Base-by-base conservation (phyloP, 1,284 basidiomycete species). In the Ustilago xerochloae region DNA sequence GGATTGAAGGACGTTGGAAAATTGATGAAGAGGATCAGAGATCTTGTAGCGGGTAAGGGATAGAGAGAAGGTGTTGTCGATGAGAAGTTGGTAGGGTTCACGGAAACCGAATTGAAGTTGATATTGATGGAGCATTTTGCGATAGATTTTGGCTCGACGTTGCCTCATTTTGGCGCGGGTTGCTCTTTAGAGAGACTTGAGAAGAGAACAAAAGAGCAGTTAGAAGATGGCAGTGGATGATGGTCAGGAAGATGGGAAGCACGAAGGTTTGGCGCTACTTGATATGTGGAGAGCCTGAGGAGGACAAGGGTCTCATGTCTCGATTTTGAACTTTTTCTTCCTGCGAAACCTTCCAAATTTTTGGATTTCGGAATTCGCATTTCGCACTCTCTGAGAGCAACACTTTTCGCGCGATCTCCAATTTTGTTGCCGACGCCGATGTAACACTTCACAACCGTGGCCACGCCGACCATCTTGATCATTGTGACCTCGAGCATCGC, bases 51-150 rank as follows among this genome's bases (percentile, higher is more conserved):
- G 73, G 12, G 73, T 52, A 6, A 84, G 68, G 12, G 78, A 61
- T 24, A 75, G 68, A 22, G 75, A 65, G 43, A 83, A 80, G 12
- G 78, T 66, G 22, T 79, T 64, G 66, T 82, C 82, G 62, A 83
- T 60, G 33, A 84, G 76, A 0, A 84, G 59, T 53, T 84, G 82
- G 50, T 76, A 81, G 3, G 82, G 82, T 49, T 81, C 78, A 16
- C 82, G 78, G 41, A 84, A 82, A 35, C 66, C 70, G 59, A 82
- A 83, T 48, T 81, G 78, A 20, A 82, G 59, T 38, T 73, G 56
- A 51, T 83, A 83, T 47, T 76, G 70, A 41, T 81, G 74, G 43
- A 84, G 58, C 48, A 81, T 68, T 51, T 81, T 80, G 57, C 79
- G 69, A 55, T 83, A 82, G 33, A 75, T 38, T 48, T 84, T 83